These are phyloP conservation scores for Cryphonectria nitschkei DNA, from an alignment of 2,329 filamentous ascomycete genomes.

Conservation along the genomic window DNA sequence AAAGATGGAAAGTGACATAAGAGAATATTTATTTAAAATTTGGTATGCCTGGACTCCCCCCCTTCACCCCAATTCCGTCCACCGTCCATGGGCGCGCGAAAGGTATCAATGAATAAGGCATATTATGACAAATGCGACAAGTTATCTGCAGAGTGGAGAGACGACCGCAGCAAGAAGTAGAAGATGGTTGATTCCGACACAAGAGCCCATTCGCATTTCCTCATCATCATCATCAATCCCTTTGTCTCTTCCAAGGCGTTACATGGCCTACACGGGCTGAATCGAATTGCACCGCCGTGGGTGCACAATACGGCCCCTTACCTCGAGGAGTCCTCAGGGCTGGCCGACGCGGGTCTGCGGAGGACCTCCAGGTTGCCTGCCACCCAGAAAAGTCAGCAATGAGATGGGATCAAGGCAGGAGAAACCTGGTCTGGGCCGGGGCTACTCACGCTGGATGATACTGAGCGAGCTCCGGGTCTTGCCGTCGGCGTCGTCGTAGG, in stretches of 20 bases:
- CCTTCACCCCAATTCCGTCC: background rate
- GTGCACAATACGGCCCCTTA: background rate
- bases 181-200: background rate
- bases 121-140: background rate
- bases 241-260: constrained; percentile 6
- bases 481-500: constrained; percentile 72
- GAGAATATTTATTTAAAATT: constrained; percentile 1
- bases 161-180: background rate
- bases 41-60: background rate
- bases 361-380: constrained; percentile 54
- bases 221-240: constrained; percentile 19
- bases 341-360: constrained; percentile 32
- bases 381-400: constrained; percentile 24
- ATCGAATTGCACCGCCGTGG: background rate
- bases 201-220: constrained; percentile 11
- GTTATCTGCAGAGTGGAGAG: constrained; percentile 20
- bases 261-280: background rate
- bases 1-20: background rate
- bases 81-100: background rate
- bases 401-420: background rate
- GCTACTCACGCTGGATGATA: constrained; percentile 76
- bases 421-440: background rate
- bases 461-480: constrained; percentile 66
- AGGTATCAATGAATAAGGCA: constrained; percentile 10
- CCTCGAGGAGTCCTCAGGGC: constrained; percentile 11